phyloP scores from a whole-genome alignment of 306 rosid species.

The Dryas octopetala region DNA sequence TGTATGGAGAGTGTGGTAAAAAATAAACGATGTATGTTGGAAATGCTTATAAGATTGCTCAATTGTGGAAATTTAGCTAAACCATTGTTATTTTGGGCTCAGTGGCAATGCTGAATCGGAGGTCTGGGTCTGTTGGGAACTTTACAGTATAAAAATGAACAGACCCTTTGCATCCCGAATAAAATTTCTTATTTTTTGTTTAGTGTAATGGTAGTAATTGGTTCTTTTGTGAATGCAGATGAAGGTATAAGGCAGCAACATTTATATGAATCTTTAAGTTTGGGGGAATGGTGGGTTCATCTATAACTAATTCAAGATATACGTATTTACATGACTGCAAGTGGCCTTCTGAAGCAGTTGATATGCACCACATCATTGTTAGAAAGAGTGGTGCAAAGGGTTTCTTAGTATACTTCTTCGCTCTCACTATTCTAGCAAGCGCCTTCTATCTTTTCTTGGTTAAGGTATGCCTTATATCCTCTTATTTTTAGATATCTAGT shows the following conservation, averaged over 20 bases:
- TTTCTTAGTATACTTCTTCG: conserved; percentile 36
- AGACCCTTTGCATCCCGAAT: neutral
- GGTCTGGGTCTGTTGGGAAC: neutral
- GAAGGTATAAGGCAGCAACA: conserved; percentile 19
- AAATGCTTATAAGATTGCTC: neutral
- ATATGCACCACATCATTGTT: conserved; percentile 61
- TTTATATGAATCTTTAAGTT: conserved; percentile 15
- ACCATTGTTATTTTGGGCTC: conserved; percentile 5
- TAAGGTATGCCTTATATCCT: conserved; percentile 38
- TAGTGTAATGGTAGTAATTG: neutral
- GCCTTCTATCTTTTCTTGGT: conserved; percentile 41
- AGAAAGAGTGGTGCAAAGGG: conserved; percentile 41
- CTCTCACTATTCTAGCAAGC: conserved; percentile 50
- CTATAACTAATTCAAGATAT: conserved; percentile 51
- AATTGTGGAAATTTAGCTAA: neutral
- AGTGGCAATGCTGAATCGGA: conserved; percentile 9
- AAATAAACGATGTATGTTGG: neutral
- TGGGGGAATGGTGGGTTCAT: conserved; percentile 52
- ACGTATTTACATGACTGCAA: conserved; percentile 56
- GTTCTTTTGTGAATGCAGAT: conserved; percentile 25
- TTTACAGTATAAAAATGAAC: neutral
- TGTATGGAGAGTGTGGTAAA: neutral
- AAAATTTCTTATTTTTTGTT: neutral
- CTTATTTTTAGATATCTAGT: neutral
- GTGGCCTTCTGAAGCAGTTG: conserved; percentile 53